Evolutionary conservation across 164 flowering plant species (phyloP), one percentile per base, ranked within the genome.

Genomic region (Umbellularia californica): DNA sequence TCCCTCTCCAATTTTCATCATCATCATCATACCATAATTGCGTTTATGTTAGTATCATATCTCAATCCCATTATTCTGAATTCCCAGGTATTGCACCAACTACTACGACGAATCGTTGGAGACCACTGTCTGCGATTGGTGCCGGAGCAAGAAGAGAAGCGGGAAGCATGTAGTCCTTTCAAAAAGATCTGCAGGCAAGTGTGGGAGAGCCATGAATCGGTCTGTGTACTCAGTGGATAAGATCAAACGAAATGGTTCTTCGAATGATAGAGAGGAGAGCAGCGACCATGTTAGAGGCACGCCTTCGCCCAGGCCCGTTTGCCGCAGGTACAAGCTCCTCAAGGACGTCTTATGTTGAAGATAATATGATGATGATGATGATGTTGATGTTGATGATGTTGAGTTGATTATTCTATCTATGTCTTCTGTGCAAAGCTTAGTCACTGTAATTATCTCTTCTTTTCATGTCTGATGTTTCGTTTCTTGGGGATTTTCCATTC

Each of bases 271-370:
- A 15, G 81, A 72, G 10, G 87, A 82, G n/a, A 68, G 71, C 50
- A 74, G 50, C 69, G 78, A 84, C 33, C 81, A 76, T 90, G 83
- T 15, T 85, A 86, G 82, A 83, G 35, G 89, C 12, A 68, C 83
- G n/a, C 94, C 96, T 2, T 96, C 98, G 10, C 95, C 97, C 0
- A 76, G 93, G 75, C 80, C 89, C 2, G 51, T 86, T 22, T 73
- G 93, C 0, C 88, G 97, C 65, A 86, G 97, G 90, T 96, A 96
- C 87, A 96, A 92, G 88, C 96, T 94, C 69, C 99, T 96, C 84
- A 96, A 94, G 90, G 99, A 96, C 83, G 99, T 96, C 1, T 87
- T 92, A 93, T 91, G 97, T 77, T 95, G 78, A 84, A n/a, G 19
- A 25, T 24, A 24, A 33, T 66, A 27, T 17, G 50, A 30, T 30